phyloP scores from a whole-genome alignment of 2,329 filamentous ascomycete species.

The Paraphoma chrysanthemicola region DNA sequence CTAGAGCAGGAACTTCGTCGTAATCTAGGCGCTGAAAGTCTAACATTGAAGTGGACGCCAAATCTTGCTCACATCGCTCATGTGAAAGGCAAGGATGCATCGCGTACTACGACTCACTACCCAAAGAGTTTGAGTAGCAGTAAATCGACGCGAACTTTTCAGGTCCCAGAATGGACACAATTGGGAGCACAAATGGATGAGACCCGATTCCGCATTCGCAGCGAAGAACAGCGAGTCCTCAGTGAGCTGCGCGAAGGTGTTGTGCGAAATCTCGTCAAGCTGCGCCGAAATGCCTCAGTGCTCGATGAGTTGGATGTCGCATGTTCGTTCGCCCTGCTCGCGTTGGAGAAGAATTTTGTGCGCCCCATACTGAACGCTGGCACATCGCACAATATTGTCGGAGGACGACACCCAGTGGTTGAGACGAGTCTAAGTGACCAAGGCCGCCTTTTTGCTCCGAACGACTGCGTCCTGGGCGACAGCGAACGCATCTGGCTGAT shows the following conservation, averaged over 20 bases:
- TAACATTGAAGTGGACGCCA: slow-evolving; percentile 86
- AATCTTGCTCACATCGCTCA: slow-evolving; percentile 90
- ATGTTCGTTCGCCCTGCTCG: slow-evolving; percentile 82
- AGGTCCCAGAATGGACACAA: slow-evolving; percentile 81
- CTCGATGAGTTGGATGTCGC: slow-evolving; percentile 93
- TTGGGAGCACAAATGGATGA: slow-evolving; percentile 83
- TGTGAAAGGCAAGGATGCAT: slow-evolving; percentile 77
- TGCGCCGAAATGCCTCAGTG: slow-evolving; percentile 88
- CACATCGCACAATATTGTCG: slow-evolving; percentile 76
- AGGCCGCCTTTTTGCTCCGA: slow-evolving; percentile 81
- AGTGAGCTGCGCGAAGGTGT: slow-evolving; percentile 75
- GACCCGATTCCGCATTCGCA: slow-evolving; percentile 76
- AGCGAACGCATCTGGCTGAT: slow-evolving; percentile 73
- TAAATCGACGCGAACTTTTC: slow-evolving; percentile 84
- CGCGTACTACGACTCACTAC: slow-evolving; percentile 45
- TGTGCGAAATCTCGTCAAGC: slow-evolving; percentile 79
- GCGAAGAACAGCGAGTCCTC: slow-evolving; percentile 85
- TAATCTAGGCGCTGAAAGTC: slow-evolving; percentile 58
- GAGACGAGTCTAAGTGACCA: slow-evolving; percentile 80
- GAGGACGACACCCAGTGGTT: slow-evolving; percentile 90
- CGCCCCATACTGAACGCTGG: slow-evolving; percentile 73
- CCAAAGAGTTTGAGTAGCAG: slow-evolving; percentile 73
- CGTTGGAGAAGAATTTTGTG: slow-evolving; percentile 74
- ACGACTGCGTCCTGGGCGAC: slow-evolving; percentile 85
- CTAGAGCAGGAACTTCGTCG: slow-evolving; percentile 69